Base-by-base conservation (phyloP, 192 early-diverging fungal genomes). In the Coemansia erecta region DNA sequence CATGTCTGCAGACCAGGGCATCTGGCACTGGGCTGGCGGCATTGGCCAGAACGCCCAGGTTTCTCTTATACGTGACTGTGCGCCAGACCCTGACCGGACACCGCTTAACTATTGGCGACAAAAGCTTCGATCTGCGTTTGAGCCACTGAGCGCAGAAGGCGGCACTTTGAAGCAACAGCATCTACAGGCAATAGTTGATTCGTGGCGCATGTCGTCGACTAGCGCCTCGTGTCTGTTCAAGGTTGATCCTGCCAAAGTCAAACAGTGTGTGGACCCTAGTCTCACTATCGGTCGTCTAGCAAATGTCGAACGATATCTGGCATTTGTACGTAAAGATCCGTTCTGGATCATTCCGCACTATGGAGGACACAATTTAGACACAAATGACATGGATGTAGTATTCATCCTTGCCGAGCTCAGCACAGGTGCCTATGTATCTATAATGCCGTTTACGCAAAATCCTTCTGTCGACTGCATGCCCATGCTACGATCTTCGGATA, bases 31-130 rank as follows among this genome's bases (percentile, higher is more conserved):
- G 74, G 58, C 54, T 0, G 49, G 68, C 19, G 28, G 49, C 0
- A n/a, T 61, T 41, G 68, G 61, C 1, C 56, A 71, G 24, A 77
- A 77, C 26, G 74, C 64, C 21, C 52, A 51, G 41, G 54, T 77
- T 12, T 58, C 56, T 13, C 60, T 71, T 53, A 42, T 35, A 17
- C n/a, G 6, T 43, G 54, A 8, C 26, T 56, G 19, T 37, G 31
- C 9, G 4, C 5, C 60, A 26, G 57, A 49, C 19, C 18, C 56
- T 2, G 4, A 19, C 23, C 37, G 15, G 35, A 26, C 40, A 14
- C 56, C 64, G 12, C 37, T 69, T 5, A 60, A 46, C 49, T 53
- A 58, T 37, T 71, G 68, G 74, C 64, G 55, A 10, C 63, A 58
- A 39, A 48, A 64, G 45, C 68, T 77, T 21, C 58, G 48, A 26